Base-by-base conservation (phyloP, 495 filamentous ascomycete species). In the Rusavskia elegans region DNA sequence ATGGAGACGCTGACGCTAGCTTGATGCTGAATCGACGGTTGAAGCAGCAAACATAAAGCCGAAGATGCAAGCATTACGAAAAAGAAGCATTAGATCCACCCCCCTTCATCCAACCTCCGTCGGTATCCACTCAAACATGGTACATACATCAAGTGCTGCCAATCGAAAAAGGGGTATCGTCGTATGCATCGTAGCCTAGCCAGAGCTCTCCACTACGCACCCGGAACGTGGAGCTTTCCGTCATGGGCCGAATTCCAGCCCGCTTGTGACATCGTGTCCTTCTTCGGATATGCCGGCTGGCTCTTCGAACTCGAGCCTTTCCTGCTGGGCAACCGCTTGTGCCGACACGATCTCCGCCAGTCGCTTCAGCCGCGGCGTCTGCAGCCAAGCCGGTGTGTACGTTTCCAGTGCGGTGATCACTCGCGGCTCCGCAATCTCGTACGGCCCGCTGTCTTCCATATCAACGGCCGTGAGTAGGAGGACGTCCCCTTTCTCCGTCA, bases 391-490 rank as follows among this genome's bases (percentile, higher is more conserved):
- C 35, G 92, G 93, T 19, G 92, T 95, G 64, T 97, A 97, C 9
- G 93, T 99, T 71, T 99, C 93, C 60, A 99, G 64, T 30, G 93
- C 93, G 1, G 88, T 95, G 63, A 99, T 99, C 29, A 84, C 83
- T 54, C 93, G 79, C 21, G 93, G 93, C 63, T 97, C 93, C 20
- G 93, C 90, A 62, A 99, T 97, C 67, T 97, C 93, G 63, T 97
- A 99, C 37, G 92, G 93, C n/a, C 93, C 93, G 58, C 88, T 95
- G 66, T 99, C 93, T 53, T 99, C 93, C 92, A 97, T 95, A 64
- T 99, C 93, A 48, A 99, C 87, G 35, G 93, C 87, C 35, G 84
- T 80, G 49, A 99, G 73, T 35, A 97, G 78, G 39, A 99, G 79
- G 17, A 96, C 89, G 59, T 97, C 90, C 61, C 86, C 90, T 82